Base-by-base conservation (phyloP, 2,329 filamentous ascomycete species). In the Aspergillus proliferans region DNA sequence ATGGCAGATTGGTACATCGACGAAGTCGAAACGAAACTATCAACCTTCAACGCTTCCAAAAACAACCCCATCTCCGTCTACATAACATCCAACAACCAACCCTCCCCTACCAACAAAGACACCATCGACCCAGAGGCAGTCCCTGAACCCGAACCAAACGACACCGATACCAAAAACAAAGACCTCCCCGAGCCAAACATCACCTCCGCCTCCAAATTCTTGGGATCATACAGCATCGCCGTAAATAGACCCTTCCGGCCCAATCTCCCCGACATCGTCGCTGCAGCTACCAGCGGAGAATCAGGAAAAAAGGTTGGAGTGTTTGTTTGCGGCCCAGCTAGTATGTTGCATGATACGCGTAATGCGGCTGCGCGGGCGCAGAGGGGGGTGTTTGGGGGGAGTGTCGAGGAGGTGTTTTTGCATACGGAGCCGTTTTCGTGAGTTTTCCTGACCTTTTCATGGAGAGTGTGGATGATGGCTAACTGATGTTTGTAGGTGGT, bases 381-480 rank as follows among this genome's bases (percentile, higher is more conserved):
- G 47, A 44, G 68, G 47, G 51, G 52, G 6, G 66, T 72, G 10
- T 22, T 74, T 6, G 65, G 55, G 15, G 64, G 59, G 5, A 57
- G 28, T 15, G 22, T 53, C 1, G 59, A 56, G 43, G 68, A 71
- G 28, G 63, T 77, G 2, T 76, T 74, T 60, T 52, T 78, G 48
- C 75, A 77, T 60, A 67, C 69, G 19, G 75, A 78, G 59, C 66
- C 72, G 47, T 78, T 78, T 52, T 70, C 67, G 53, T 75, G 58
- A 71, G 71, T 71, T 66, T 34, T 10, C 21, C 12, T n/a, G 24
- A 3, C 21, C 24, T n/a, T 24, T 24, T 26, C n/a, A 15, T 15
- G 3, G n/a, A 4, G 21, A 24, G 10, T 21, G 19, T 19, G n/a
- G n/a, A n/a, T 38, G n/a, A 15, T n/a, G n/a, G 38, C 38, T 40